A percentile compares a stretch with the other conserved stretches of the same genome.
These are phyloP conservation scores for Sordariomycetes sp. DNA, from an alignment of 2,329 filamentous ascomycete genomes.

Conservation along the genomic window DNA sequence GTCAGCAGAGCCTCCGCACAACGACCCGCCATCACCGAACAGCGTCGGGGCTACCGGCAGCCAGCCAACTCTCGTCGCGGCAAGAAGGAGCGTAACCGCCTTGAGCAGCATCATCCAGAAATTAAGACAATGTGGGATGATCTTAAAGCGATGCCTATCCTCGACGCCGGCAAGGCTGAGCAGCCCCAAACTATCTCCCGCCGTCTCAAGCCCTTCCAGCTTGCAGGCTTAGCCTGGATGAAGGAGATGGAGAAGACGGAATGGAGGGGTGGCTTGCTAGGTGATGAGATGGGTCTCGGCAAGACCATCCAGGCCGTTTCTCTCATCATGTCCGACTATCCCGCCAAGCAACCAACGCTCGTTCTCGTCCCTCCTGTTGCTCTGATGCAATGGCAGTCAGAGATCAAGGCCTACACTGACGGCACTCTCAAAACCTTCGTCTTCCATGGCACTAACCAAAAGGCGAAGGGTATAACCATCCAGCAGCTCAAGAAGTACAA, in stretches of 20 bases:
- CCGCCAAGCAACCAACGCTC: slow-evolving; percentile 67
- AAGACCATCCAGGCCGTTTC: slow-evolving; percentile 98
- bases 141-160: slow-evolving; percentile 56
- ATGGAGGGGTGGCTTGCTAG: slow-evolving; percentile 84
- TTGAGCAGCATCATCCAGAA: slow-evolving; percentile 69
- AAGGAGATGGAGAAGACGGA: slow-evolving; percentile 73
- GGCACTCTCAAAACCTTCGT: slow-evolving; percentile 85
- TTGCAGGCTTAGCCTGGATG: slow-evolving; percentile 95
- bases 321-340: slow-evolving; percentile 95
- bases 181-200: slow-evolving; percentile 67
- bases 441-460: slow-evolving; percentile 78
- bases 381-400: slow-evolving; percentile 87
- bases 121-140: slow-evolving; percentile 79
- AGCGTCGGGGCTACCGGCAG: slow-evolving; percentile 24
- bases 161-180: slow-evolving; percentile 40
- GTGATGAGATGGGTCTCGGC: slow-evolving; percentile 97
- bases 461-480: slow-evolving; percentile 66
- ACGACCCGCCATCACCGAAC: slow-evolving; percentile 12
- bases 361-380: slow-evolving; percentile 90
- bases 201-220: slow-evolving; percentile 84
- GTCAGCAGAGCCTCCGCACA: no score
- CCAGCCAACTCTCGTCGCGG: slow-evolving; percentile 13
- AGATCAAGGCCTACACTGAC: slow-evolving; percentile 75
- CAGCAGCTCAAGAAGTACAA: slow-evolving; percentile 75
- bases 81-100: slow-evolving; percentile 49